phyloP scores from a whole-genome alignment of 371 early-diverging fungal genomes.

The Phascolomyces articulosus region DNA sequence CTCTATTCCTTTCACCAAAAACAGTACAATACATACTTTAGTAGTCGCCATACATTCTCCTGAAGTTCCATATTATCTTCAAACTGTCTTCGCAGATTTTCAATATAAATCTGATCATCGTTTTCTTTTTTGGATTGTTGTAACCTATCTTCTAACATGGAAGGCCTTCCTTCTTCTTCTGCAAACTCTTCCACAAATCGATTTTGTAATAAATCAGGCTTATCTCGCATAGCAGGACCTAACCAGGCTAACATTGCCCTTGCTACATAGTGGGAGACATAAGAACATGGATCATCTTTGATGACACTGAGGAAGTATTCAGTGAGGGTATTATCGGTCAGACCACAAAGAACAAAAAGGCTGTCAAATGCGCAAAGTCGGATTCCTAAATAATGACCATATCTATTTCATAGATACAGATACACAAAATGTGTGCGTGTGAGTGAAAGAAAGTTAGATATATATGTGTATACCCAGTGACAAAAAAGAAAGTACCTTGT shows the following conservation, averaged over 20 bases:
- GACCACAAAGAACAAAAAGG: slow-evolving; percentile 64
- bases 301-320: slow-evolving; percentile 61
- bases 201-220: slow-evolving; percentile 14
- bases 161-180: slow-evolving; percentile 50
- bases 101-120: slow-evolving; percentile 39
- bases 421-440: no score
- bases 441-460: no score
- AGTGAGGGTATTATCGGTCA: slow-evolving; percentile 47
- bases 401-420: slow-evolving; percentile 21
- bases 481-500: slow-evolving; percentile 30
- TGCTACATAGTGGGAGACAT: slow-evolving; percentile 55
- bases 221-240: slow-evolving; percentile 54
- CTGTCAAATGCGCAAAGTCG: slow-evolving; percentile 70
- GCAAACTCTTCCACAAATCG: slow-evolving; percentile 49
- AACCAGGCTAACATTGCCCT: slow-evolving; percentile 51
- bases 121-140: slow-evolving; percentile 22
- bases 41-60: slow-evolving; percentile 38
- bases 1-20: no score
- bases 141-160: slow-evolving; percentile 34
- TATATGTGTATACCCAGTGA: no score
- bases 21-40: slow-evolving; percentile 40
- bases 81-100: slow-evolving; percentile 42
- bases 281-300: slow-evolving; percentile 60
- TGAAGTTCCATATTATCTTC: slow-evolving; percentile 40
- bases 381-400: slow-evolving; percentile 67